Evolutionary conservation across 1,139 yeast genomes (phyloP).

Genomic region (Geotrichum klebahnii): DNA sequence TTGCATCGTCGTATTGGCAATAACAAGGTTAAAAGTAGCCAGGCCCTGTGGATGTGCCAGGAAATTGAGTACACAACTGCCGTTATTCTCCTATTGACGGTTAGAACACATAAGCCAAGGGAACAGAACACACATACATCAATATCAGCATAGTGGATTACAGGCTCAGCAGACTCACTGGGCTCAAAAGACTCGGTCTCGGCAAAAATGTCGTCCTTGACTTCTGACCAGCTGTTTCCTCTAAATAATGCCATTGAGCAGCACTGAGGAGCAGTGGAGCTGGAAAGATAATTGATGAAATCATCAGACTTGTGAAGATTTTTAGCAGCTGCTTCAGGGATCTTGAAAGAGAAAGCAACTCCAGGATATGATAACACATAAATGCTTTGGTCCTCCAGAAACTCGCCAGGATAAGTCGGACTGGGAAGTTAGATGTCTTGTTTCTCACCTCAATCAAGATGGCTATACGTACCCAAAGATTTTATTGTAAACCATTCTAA

Average conservation of each 20-base stretch:
- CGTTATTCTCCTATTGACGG: neutral
- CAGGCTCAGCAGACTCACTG: neutral
- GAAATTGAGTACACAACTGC: constrained; percentile 23
- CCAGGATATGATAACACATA: constrained; percentile 38
- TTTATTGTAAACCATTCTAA: constrained; percentile 33
- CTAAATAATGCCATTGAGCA: constrained; percentile 32
- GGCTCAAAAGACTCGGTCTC: neutral
- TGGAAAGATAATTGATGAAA: constrained; percentile 25
- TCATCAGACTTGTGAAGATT: constrained; percentile 14
- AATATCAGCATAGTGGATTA: constrained; percentile 6
- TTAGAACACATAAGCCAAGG: neutral
- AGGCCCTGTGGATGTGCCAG: constrained; percentile 24
- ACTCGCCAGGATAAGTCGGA: constrained; percentile 36
- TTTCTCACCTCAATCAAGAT: neutral
- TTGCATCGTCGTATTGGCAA: constrained; percentile 31
- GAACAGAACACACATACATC: neutral
- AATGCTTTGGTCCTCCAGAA: constrained; percentile 13
- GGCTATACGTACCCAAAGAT: constrained; percentile 29
- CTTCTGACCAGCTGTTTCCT: constrained; percentile 35
- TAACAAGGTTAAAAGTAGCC: constrained; percentile 19
- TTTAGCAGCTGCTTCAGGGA: constrained; percentile 21
- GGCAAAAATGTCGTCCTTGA: constrained; percentile 19
- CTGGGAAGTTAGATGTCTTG: neutral
- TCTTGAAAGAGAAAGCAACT: constrained; percentile 32
- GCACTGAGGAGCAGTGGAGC: constrained; percentile 28